A percentile compares a stretch with the other conserved stretches of the same genome.
Conservation (phyloP, 176 grass and related monocot species). For the Areca catechu region DNA sequence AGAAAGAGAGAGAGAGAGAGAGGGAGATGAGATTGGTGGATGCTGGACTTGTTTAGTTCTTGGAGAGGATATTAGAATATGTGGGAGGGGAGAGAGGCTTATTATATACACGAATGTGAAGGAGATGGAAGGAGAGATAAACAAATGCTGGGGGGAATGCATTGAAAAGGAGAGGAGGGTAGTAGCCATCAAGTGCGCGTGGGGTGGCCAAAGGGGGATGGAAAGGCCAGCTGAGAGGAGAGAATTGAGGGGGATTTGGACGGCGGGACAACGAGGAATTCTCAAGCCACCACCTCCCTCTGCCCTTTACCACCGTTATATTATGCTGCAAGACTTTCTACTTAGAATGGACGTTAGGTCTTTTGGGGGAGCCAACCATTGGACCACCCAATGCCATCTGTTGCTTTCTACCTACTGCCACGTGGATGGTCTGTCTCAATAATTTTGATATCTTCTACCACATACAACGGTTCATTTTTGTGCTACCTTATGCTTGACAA, state of each 20-base stretch:
- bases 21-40: too few species aligned
- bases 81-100: background rate
- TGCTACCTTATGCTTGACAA: background rate
- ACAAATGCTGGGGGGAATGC: background rate
- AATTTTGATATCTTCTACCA: background rate
- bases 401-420: background rate
- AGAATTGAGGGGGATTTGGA: slow-evolving; percentile 38
- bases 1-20: too few species aligned
- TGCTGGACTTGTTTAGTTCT: too few species aligned
- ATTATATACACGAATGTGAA: slow-evolving; percentile 4
- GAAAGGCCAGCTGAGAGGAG: background rate
- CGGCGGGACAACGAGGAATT: slow-evolving; percentile 15
- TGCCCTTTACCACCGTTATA: slow-evolving; percentile 35
- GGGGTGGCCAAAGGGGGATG: slow-evolving; percentile 8
- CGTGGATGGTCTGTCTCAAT: background rate
- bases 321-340: slow-evolving; percentile 41
- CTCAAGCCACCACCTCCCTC: slow-evolving; percentile 6
- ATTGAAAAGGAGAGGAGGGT: background rate
- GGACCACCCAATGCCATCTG: background rate
- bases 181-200: slow-evolving; percentile 20
- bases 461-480: slow-evolving; percentile 3
- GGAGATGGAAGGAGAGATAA: slow-evolving; percentile 9
- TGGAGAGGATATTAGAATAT: background rate
- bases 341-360: slow-evolving; percentile 30
- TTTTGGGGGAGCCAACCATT: background rate